Evolutionary conservation across 2,329 filamentous ascomycete genomes (phyloP).

Genomic region (Cryphonectria radicalis): DNA sequence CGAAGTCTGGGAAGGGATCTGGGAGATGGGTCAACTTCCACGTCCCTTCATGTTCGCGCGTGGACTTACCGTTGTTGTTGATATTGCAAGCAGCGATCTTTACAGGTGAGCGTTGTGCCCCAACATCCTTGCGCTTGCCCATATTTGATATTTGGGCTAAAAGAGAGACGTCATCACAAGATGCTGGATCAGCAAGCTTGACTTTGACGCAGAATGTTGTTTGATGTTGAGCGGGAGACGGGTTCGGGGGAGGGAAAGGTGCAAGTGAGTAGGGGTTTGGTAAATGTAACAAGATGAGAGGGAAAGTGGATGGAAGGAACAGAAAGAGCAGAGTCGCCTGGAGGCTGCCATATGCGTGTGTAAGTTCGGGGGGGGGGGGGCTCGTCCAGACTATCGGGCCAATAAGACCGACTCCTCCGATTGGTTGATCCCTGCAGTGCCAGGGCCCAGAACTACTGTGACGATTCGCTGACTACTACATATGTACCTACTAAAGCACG

Average conservation of each 20-base stretch:
- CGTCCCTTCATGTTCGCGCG: not conserved
- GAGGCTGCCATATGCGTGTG: slow-evolving; percentile 1
- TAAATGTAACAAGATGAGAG: not conserved
- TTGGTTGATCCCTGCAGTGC: not conserved
- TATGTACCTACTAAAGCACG: slow-evolving; percentile 3
- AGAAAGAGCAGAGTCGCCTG: slow-evolving; percentile 7
- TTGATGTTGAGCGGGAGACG: not conserved
- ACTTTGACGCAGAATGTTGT: not conserved
- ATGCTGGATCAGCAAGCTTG: not conserved
- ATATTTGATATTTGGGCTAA: slow-evolving; percentile 13
- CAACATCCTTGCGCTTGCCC: slow-evolving; percentile 18
- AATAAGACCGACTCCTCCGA: not conserved
- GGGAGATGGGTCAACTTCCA: not conserved
- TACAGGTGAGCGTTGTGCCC: slow-evolving; percentile 6
- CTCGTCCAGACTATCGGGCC: not conserved
- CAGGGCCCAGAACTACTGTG: not conserved
- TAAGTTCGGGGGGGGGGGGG: slow-evolving; percentile 12
- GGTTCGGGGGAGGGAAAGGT: not conserved
- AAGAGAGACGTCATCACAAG: not conserved
- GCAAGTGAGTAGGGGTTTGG: not conserved
- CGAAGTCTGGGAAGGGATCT: slow-evolving; percentile 22
- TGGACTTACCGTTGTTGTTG: slow-evolving; percentile 14
- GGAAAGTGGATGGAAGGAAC: not conserved
- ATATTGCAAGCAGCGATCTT: not conserved
- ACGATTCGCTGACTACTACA: not conserved